Evolutionary conservation across 1,139 yeast species (phyloP).

Genomic region (Yamadazyma dendronema): DNA sequence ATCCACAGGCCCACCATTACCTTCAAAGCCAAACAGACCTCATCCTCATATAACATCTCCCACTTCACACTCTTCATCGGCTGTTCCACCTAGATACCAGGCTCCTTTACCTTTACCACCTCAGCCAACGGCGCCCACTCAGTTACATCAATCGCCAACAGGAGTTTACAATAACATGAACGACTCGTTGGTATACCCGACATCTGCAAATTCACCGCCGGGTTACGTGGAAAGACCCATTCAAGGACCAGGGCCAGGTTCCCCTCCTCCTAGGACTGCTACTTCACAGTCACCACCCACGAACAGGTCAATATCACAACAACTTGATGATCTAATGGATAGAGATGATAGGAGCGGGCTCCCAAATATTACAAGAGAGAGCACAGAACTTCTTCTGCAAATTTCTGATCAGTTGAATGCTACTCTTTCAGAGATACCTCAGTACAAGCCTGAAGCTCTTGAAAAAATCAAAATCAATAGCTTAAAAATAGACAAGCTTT

Average conservation of each 20-base stretch:
- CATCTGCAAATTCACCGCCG: background rate
- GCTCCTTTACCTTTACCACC: constrained; percentile 35
- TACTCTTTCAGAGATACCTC: constrained; percentile 10
- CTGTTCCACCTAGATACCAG: constrained; percentile 31
- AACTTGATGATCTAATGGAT: constrained; percentile 19
- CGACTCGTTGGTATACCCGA: background rate
- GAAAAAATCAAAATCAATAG: constrained; percentile 13
- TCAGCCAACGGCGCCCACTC: background rate
- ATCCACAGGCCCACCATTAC: constrained; percentile 13
- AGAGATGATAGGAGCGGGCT: constrained; percentile 13
- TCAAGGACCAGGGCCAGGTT: no score
- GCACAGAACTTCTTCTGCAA: constrained; percentile 10
- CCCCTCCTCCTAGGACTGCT: background rate
- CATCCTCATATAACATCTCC: background rate
- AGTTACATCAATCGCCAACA: background rate
- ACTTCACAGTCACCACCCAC: background rate
- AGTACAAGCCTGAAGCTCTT: constrained; percentile 4
- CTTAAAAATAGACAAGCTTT: constrained; percentile 28
- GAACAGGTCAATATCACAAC: background rate
- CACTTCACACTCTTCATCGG: constrained; percentile 1
- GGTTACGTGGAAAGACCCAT: no score
- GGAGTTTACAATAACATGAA: no score
- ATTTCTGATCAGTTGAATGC: constrained; percentile 16
- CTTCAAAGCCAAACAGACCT: constrained; percentile 4
- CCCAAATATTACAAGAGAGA: background rate